Base-by-base conservation (phyloP, 768 basidiomycete genomes). In the Panaeolus cyanescens region DNA sequence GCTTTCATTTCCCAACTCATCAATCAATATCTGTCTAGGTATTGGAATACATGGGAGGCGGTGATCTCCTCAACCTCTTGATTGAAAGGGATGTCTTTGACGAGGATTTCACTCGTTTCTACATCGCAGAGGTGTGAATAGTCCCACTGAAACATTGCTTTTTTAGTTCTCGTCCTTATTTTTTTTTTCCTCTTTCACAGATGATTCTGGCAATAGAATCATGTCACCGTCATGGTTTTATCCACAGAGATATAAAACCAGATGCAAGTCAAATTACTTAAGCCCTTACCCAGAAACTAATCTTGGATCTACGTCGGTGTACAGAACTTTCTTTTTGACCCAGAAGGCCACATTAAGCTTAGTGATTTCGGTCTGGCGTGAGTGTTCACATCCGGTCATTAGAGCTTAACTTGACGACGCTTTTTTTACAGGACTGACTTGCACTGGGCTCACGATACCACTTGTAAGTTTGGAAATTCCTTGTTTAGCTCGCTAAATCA, bases 241-340 rank as follows among this genome's bases (percentile, higher is more conserved):
- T 99, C 70, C 96, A 99, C 79, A 87, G 96, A 63, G 96, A 99
- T 79, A 96, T 98, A 77, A 96, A 97, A 76, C 92, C 95, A 68
- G 93, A 96, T 76, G 91, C 92, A 73, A 72, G 87, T 76, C 42
- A 30, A 36, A 50, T 61, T n/a, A 45, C 53, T 63, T n/a, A 30
- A 55, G 59, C 34, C 60, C 55, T 69, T 62, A 62, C 62, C 33
- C 34, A 64, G 53, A 62, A 62, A 67, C 61, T 59, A 37, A 59
- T 70, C 55, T 37, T 53, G 40, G 37, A 58, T 63, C 59, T 65
- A 62, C 62, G 58, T 62, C 54, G 57, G 63, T 60, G 31, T 58
- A 59, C 72, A 95, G 93, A 98, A 99, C 75, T 99, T 98, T 80
- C 82, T 99, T 57, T 96, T 99, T 78, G 91, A 93, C 74, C 89